Evolutionary conservation across 768 basidiomycete species (phyloP), one percentile per base, ranked within the genome.

Genomic region (Rhodocollybia butyracea): DNA sequence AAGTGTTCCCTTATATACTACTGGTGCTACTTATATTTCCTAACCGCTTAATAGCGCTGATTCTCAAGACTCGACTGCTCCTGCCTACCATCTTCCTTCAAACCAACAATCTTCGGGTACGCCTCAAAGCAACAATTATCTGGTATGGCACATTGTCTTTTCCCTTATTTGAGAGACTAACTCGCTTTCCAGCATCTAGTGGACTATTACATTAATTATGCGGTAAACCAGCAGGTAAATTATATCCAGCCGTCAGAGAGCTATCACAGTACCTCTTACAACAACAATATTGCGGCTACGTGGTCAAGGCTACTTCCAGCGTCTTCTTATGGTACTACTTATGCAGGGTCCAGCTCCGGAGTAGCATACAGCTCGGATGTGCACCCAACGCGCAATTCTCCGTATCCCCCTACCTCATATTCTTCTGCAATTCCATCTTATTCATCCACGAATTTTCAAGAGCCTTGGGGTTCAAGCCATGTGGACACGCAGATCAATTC

Each of bases 1-100:
- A n/a, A n/a, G n/a, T 53, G 31, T 41, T 31, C 39, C 38, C 31
- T 53, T 53, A 53, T 29, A 53, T 41, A 53, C 41, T 19, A 17
- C 27, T n/a, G n/a, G n/a, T 42, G 51, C 30, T 53, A 17, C 30
- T 41, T 41, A n/a, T n/a, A n/a, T 41, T 15, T 24, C 11, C 51
- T 53, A 19, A 41, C 40, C n/a, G n/a, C n/a, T 29, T 39, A 27
- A 29, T 24, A 53, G 51, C 4, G 24, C 39, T 39, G 36, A 53
- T n/a, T 53, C 48, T 39, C 48, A 50, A 38, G 26, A 39, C 34
- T 24, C 26, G 34, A 38, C 11, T 32, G 17, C 32, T 13, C 26
- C 48, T 38, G n/a, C n/a, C n/a, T n/a, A n/a, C n/a, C n/a, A n/a
- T 50, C 48, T 12, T 34, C 48, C 10, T 50, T 50, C 21, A 34